Percentiles rank a stretch among this genome's conserved stretches.
These are phyloP conservation scores for Myriangium duriaei DNA, from an alignment of 2,329 filamentous ascomycete genomes.

Conservation along the genomic window DNA sequence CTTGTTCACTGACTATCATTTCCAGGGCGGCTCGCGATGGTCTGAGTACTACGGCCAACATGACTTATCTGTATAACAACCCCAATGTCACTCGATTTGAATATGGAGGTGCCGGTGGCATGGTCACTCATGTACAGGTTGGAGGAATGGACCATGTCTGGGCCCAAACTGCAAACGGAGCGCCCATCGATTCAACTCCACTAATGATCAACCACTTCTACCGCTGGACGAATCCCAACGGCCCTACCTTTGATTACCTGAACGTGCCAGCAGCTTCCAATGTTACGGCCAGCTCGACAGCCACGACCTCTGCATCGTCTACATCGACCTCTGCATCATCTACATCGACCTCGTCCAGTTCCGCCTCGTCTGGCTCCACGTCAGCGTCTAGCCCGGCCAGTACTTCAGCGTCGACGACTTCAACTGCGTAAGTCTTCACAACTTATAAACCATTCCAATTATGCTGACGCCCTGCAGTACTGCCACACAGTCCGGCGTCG, in stretches of 20 bases:
- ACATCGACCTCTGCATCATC: constrained; percentile 11
- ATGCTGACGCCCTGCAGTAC: not conserved
- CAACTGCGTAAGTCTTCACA: not conserved
- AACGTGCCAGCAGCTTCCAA: constrained; percentile 17
- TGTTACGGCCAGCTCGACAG: constrained; percentile 11
- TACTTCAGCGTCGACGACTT: not conserved
- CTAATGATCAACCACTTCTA: constrained; percentile 21
- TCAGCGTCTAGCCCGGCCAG: not conserved
- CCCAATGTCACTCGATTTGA: constrained; percentile 22
- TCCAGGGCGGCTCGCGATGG: not conserved
- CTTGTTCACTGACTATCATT: too few relatives aligned
- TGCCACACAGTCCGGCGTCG: constrained; percentile 1
- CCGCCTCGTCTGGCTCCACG: not conserved
- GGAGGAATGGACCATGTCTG: constrained; percentile 30
- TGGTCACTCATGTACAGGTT: constrained; percentile 28
- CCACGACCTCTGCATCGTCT: constrained; percentile 12
- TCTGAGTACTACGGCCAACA: constrained; percentile 12
- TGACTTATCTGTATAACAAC: constrained; percentile 16
- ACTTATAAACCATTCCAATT: not conserved
- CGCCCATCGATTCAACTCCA: constrained; percentile 17
- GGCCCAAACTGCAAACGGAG: constrained; percentile 21
- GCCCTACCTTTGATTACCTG: constrained; percentile 19
- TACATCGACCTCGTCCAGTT: constrained; percentile 10
- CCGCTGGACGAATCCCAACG: constrained; percentile 15
- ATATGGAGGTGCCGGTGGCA: constrained; percentile 19